These are phyloP conservation scores for Blakeslea trispora DNA, from an alignment of 371 early-diverging fungal genomes.

Conservation along the genomic window DNA sequence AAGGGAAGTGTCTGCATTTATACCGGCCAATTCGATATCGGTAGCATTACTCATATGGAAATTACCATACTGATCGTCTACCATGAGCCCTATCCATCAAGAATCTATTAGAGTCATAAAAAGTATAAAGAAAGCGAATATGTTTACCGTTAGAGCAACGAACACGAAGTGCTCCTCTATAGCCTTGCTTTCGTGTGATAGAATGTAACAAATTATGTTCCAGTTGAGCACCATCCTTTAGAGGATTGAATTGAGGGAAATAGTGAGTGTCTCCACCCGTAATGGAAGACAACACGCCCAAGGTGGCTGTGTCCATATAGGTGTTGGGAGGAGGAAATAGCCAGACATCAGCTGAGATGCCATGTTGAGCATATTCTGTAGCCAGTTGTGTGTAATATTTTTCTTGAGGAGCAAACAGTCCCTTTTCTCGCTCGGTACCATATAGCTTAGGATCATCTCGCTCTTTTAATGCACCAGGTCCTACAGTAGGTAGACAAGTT, in stretches of 20 bases:
- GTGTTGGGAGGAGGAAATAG: constrained; percentile 72
- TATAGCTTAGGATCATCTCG: constrained; percentile 88
- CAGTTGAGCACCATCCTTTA: constrained; percentile 61
- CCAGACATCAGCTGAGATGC: constrained; percentile 87
- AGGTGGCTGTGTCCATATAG: constrained; percentile 87
- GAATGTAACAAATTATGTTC: constrained; percentile 64
- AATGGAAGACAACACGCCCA: constrained; percentile 74
- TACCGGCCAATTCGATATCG: constrained; percentile 89
- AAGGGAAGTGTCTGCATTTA: constrained; percentile 83
- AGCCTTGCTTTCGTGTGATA: constrained; percentile 68
- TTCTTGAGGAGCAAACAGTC: constrained; percentile 85
- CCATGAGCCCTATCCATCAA: constrained; percentile 71
- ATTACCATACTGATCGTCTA: constrained; percentile 91
- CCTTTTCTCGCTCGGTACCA: constrained; percentile 88
- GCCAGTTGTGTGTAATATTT: constrained; percentile 83
- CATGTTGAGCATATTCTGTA: constrained; percentile 73
- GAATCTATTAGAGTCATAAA: background rate
- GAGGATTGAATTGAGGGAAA: constrained; percentile 76
- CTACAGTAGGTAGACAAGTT: constrained; percentile 79
- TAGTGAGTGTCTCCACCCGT: constrained; percentile 89
- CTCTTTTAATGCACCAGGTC: constrained; percentile 82
- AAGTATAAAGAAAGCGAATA: too few relatives aligned
- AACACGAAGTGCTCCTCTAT: constrained; percentile 85
- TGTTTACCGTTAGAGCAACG: constrained; percentile 83
- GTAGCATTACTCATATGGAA: constrained; percentile 89